Evolutionary conservation across 352 stramenopile genomes (phyloP), one percentile per base, ranked within the genome.

Genomic region (Peronospora belbahrii): DNA sequence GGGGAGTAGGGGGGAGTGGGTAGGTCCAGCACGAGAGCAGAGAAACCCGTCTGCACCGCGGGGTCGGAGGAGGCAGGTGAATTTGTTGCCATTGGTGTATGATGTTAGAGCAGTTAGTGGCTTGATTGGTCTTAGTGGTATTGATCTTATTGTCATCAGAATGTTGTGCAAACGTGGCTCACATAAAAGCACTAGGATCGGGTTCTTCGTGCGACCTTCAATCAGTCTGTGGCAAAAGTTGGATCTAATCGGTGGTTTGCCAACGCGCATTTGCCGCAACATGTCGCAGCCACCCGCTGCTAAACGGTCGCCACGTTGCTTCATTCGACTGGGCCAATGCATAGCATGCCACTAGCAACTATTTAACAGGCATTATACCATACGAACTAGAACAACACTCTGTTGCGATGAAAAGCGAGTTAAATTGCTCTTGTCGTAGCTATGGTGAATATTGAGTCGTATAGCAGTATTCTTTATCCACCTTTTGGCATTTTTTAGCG

Each of bases 1-100:
- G 52, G 18, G 52, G 9, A 0, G 71, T 15, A 2, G 63, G n/a
- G n/a, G n/a, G n/a, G 42, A 0, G 59, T 37, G 13, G 63, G 30
- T 2, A 56, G 31, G 35, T 64, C 58, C 35, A 87, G 46, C 2
- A 43, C 62, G 14, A 88, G 57, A 25, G 66, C 54, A 6, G 70
- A 81, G 56, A 88, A 88, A 36, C 66, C 69, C 34, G 71, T 56
- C 14, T 69, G 52, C 40, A 74, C 49, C 42, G 51, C 43, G 27
- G 54, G 9, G 33, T 64, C 41, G 22, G 57, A 13, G 27, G 73
- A 65, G 7, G 73, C 59, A 13, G 70, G 67, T 20, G 70, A 68
- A 34, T 65, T 59, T 24, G 59, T 58, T 30, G 74, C 52, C 59
- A 76, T 67, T 23, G 40, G 28, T n/a, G n/a, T n/a, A n/a, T n/a